phyloP scores from a whole-genome alignment of 805 yeast species.

The Peterozyma toletana region DNA sequence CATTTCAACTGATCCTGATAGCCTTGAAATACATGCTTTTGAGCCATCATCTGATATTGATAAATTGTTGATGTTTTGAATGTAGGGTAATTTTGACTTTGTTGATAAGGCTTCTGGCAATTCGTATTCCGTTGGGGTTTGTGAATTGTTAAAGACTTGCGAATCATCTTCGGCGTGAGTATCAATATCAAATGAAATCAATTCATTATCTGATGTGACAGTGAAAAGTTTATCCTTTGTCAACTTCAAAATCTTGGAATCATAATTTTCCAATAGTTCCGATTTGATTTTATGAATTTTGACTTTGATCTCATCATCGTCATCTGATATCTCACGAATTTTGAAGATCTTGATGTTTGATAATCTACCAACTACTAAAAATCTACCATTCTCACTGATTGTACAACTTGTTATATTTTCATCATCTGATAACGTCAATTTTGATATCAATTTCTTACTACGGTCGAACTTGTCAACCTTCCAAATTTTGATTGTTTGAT shows the following conservation, averaged over 20 bases:
- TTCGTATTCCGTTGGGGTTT: constrained; percentile 21
- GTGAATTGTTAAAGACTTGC: constrained; percentile 33
- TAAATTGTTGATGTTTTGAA: constrained; percentile 44
- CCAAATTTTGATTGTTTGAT: constrained; percentile 81
- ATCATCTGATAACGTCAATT: constrained; percentile 61
- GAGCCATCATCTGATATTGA: constrained; percentile 37
- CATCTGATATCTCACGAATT: constrained; percentile 33
- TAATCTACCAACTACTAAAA: constrained; percentile 67
- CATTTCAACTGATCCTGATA: constrained; percentile 60
- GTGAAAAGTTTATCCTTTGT: constrained; percentile 37
- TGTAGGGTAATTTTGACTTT: constrained; percentile 32
- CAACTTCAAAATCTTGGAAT: constrained; percentile 50
- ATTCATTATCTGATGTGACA: constrained; percentile 55
- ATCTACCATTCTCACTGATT: constrained; percentile 56
- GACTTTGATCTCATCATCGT: constrained; percentile 27
- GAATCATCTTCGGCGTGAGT: constrained; percentile 20
- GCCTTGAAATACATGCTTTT: constrained; percentile 50
- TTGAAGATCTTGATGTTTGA: constrained; percentile 62
- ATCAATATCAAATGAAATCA: constrained; percentile 32
- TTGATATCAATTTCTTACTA: constrained; percentile 54
- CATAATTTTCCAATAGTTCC: constrained; percentile 29
- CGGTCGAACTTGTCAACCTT: constrained; percentile 29
- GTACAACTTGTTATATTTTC: constrained; percentile 71
- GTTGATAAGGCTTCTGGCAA: constrained; percentile 20
- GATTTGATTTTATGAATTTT: constrained; percentile 49